Evolutionary conservation across 2,329 filamentous ascomycete genomes (phyloP).

Genomic region (Aspergillus novoparasiticus): DNA sequence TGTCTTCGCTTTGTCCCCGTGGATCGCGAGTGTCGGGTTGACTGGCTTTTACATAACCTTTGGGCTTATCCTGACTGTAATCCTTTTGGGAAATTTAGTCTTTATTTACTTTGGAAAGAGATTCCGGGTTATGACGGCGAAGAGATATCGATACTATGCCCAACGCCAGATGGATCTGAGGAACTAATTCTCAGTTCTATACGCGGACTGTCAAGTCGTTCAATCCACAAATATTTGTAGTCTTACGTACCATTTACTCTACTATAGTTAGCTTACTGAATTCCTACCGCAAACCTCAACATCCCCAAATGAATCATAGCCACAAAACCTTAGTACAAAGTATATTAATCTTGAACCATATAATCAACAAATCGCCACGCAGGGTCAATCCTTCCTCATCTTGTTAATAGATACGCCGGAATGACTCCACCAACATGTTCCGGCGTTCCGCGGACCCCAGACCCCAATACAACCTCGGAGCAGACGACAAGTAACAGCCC

Average conservation of each 20-base stretch:
- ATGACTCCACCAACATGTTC: background rate
- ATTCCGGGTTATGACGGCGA: background rate
- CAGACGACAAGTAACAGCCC: background rate
- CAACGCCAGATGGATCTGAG: background rate
- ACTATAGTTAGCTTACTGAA: background rate
- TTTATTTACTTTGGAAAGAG: background rate
- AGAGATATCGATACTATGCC: background rate
- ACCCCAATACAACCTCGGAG: background rate
- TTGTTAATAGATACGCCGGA: background rate
- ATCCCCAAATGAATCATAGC: background rate
- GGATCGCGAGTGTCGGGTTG: conserved; percentile 23
- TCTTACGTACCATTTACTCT: background rate
- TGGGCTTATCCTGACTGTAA: background rate
- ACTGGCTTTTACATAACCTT: background rate
- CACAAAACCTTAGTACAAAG: too few species aligned
- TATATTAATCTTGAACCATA: background rate
- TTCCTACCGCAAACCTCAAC: background rate
- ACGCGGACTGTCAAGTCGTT: too few species aligned
- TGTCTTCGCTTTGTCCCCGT: conserved; percentile 50
- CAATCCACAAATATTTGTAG: too few species aligned
- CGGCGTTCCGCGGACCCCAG: background rate
- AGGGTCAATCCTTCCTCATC: background rate
- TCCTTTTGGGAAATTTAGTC: background rate
- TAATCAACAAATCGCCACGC: background rate
- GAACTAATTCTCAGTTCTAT: too few species aligned